Percentiles rank a stretch among this genome's conserved stretches.
phyloP scores from a whole-genome alignment of 306 rosid genomes.

The Quercus wislizeni region DNA sequence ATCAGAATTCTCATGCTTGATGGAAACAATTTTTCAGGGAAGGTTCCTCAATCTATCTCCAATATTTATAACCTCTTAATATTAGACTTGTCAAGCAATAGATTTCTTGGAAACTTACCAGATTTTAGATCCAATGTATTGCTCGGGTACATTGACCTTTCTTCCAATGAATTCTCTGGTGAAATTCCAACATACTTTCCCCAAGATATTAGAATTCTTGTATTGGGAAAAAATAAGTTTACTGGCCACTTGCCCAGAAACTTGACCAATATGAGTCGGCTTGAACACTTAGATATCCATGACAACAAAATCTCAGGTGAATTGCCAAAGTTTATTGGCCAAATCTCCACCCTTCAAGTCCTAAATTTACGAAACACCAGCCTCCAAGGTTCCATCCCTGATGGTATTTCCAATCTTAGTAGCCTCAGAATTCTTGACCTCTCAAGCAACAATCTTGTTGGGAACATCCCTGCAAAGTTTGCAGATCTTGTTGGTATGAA shows the following conservation, averaged over 20 bases:
- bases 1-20: conserved; percentile 23
- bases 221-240: too few relatives aligned
- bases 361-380: too few relatives aligned
- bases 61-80: conserved; percentile 20
- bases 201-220: conserved; percentile 12
- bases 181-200: conserved; percentile 24
- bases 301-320: conserved; percentile 16
- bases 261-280: conserved; percentile 17
- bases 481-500: conserved; percentile 25
- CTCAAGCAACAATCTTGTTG: conserved; percentile 17
- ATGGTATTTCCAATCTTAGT: background rate
- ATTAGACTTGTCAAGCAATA: conserved; percentile 27
- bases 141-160: conserved; percentile 21
- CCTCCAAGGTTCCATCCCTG: too few relatives aligned
- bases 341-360: conserved; percentile 2
- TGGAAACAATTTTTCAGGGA: conserved; percentile 28
- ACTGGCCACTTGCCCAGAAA: conserved; percentile 22
- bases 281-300: conserved; percentile 25
- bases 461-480: background rate
- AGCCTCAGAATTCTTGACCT: conserved; percentile 23
- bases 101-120: conserved; percentile 22
- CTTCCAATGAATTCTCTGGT: conserved; percentile 29
- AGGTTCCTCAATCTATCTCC: conserved; percentile 24
- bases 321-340: background rate
- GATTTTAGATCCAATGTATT: conserved; percentile 1